A percentile compares a stretch with the other conserved stretches of the same genome.
Conservation (phyloP, 1,139 yeast species). For the Scheffersomyces segobiensis region DNA sequence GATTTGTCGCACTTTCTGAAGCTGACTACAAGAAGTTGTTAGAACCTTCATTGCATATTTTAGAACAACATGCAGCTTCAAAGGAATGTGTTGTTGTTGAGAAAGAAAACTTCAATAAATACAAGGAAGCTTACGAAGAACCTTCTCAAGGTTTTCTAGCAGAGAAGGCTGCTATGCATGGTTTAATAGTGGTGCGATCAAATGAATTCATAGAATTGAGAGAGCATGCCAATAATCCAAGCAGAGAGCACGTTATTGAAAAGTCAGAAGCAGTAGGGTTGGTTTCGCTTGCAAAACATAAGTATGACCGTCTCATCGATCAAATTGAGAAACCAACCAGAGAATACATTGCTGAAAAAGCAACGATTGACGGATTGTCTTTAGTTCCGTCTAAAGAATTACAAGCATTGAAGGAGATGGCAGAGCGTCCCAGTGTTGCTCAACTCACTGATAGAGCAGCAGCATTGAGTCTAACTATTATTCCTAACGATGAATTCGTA, state of each 20-base stretch:
- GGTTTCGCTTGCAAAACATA: conserved; percentile 16
- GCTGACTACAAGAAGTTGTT: conserved; percentile 16
- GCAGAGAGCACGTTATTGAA: conserved; percentile 31
- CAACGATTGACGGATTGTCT: conserved; percentile 4
- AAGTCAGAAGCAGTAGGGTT: conserved; percentile 29
- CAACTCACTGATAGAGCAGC: conserved; percentile 11
- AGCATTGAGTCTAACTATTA: conserved; percentile 5
- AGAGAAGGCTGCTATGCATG: conserved; percentile 15
- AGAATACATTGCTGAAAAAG: conserved; percentile 14
- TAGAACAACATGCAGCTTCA: conserved; percentile 8
- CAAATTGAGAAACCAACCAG: conserved; percentile 11
- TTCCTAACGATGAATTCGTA: conserved; percentile 11
- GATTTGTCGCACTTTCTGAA: conserved; percentile 19
- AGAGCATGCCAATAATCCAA: conserved; percentile 30
- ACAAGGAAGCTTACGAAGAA: conserved; percentile 5
- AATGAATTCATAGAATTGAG: conserved; percentile 21
- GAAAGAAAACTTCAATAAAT: conserved; percentile 3
- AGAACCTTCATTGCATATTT: conserved; percentile 9
- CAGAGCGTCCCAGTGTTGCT: conserved; percentile 18
- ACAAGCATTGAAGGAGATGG: conserved; percentile 6
- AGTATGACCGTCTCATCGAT: conserved; percentile 11
- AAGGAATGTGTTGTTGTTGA: conserved; percentile 10
- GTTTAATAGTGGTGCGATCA: conserved; percentile 13
- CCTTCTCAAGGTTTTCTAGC: conserved; percentile 14
- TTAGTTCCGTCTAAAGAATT: conserved; percentile 10